Evolutionary conservation across 805 yeast species (phyloP), one percentile per base, ranked within the genome.

Genomic region (Candida orba): DNA sequence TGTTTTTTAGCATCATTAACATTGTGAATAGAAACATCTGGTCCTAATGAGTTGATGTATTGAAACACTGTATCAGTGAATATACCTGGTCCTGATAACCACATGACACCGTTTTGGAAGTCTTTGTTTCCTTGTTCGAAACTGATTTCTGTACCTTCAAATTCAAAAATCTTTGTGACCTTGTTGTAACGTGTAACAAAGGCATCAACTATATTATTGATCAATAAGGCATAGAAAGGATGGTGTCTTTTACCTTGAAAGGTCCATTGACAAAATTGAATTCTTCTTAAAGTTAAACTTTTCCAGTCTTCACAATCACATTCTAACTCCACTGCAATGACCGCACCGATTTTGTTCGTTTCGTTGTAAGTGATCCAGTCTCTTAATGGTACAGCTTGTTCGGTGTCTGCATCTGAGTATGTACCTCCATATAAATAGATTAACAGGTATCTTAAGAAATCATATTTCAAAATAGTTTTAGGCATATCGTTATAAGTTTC

Each of bases 231-330:
- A 48, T 76, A 66, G 23, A 78, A 63, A 12, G 84, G 84, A 57
- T 79, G 84, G 31, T 80, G 76, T 6, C 79, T 76, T 52, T 75
- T 78, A 22, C 80, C 70, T 58, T 77, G 81, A 37, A 79, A 63
- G 8, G 80, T 71, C 71, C 81, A 79, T 56, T 79, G 83, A 41
- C 80, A 79, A 52, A 78, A 73, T 54, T 79, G 83, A 34, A 79
- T 64, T 53, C 83, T 64, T 54, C 81, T 62, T 23, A 72, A 68
- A 55, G 67, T 65, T 45, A 73, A 69, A 40, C 67, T 65, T 46
- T 70, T 66, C 84, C 84, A 79, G 52, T 75, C 66, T 39, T 71
- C 68, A 37, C 71, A 70, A 43, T 69, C 73, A 42, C 75, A 64
- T 52, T 78, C 84, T 36, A 69, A 68, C 49, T 78, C 84, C 36